Evolutionary conservation across 169 alveolate species (phyloP).

Genomic region (Plasmodium gaboni): DNA sequence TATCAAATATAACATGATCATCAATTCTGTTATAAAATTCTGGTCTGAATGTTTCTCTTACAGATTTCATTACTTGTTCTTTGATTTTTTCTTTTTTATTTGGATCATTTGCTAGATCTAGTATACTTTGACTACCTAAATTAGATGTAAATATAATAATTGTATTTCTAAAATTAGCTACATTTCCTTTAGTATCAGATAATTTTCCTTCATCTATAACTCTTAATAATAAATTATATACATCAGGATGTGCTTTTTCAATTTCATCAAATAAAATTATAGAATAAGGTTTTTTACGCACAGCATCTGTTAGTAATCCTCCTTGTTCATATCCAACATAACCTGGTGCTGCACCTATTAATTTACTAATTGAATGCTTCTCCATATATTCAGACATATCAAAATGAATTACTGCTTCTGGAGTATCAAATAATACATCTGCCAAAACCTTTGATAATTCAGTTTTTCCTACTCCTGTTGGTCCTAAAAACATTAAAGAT

Average conservation of each 20-base stretch:
- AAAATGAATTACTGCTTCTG: conserved; percentile 87
- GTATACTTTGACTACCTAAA: conserved; percentile 88
- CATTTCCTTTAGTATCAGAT: conserved; percentile 91
- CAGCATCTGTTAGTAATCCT: conserved; percentile 93
- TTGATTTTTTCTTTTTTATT: conserved; percentile 84
- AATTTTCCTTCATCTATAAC: conserved; percentile 92
- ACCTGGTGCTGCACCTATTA: conserved; percentile 95
- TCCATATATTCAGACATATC: conserved; percentile 95
- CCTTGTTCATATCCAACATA: conserved; percentile 94
- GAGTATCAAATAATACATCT: conserved; percentile 90
- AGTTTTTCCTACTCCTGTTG: conserved; percentile 94
- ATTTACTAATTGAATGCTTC: conserved; percentile 90
- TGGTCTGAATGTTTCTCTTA: conserved; percentile 88
- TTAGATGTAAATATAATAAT: conserved; percentile 90
- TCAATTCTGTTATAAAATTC: conserved; percentile 92
- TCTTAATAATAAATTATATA: conserved; percentile 89
- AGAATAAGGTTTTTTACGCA: conserved; percentile 91
- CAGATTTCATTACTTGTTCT: conserved; percentile 85
- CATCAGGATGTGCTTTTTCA: conserved; percentile 95
- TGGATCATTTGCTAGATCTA: conserved; percentile 88
- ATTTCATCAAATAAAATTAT: conserved; percentile 93
- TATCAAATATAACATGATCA: conserved; percentile 88
- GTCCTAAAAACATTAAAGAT: conserved; percentile 92
- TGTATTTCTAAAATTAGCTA: conserved; percentile 91
- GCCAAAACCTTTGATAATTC: conserved; percentile 93